These are phyloP conservation scores for Agaricales sp. DNA, from an alignment of 1,284 basidiomycete species.

Conservation along the genomic window DNA sequence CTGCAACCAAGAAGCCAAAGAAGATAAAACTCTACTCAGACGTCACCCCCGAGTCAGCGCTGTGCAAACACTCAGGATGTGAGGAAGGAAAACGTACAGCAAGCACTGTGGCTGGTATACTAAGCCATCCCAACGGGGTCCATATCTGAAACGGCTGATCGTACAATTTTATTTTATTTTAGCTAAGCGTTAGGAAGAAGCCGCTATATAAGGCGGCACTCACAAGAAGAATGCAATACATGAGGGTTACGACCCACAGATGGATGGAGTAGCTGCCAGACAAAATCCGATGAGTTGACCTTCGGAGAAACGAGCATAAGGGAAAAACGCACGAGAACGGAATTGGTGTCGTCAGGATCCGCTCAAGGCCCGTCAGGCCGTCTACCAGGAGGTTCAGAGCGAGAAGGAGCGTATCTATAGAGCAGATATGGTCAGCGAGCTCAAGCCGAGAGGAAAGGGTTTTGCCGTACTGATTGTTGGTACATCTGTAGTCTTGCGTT, in stretches of 20 bases:
- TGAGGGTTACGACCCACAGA: constrained; percentile 3
- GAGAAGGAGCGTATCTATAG: constrained; percentile 39
- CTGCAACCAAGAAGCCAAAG: constrained; percentile 61
- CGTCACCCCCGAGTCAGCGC: too few species aligned
- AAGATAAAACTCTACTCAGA: too few species aligned
- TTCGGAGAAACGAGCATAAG: constrained; percentile 6
- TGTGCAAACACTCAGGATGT: too few species aligned
- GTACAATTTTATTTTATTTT: too few species aligned
- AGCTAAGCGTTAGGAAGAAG: neutral
- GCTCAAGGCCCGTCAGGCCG: constrained; percentile 59
- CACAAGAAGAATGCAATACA: constrained; percentile 4
- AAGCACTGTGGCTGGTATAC: constrained; percentile 51
- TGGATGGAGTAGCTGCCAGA: neutral
- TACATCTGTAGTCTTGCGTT: constrained; percentile 50
- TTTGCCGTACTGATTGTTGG: constrained; percentile 47
- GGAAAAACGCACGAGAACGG: constrained; percentile 52
- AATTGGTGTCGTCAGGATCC: constrained; percentile 72
- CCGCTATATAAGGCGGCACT: constrained; percentile 40
- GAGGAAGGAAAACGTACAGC: too few species aligned
- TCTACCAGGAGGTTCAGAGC: constrained; percentile 53
- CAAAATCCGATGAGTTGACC: too few species aligned
- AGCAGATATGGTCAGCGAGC: constrained; percentile 3
- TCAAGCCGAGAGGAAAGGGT: neutral
- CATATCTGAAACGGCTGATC: constrained; percentile 67
- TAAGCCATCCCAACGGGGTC: constrained; percentile 46